Conservation (phyloP, 2,329 filamentous ascomycete species). For the Colletotrichum sp. region DNA sequence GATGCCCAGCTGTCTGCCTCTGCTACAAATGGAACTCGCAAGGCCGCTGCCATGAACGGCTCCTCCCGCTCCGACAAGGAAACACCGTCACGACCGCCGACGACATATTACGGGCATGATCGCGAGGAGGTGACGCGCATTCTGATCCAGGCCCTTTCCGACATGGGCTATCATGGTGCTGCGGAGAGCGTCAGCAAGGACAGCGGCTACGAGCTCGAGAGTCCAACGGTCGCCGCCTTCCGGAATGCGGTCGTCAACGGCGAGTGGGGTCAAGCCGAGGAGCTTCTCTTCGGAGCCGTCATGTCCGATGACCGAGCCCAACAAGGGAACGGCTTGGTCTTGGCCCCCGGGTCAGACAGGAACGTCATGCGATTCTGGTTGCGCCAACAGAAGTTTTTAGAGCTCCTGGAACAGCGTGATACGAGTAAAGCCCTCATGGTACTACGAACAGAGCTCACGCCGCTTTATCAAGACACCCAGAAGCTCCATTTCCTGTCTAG, state of each 20-base stretch:
- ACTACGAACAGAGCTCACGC: slow-evolving; percentile 86
- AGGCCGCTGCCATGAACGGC: slow-evolving; percentile 21
- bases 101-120: slow-evolving; percentile 80
- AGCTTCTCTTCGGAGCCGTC: slow-evolving; percentile 66
- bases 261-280: slow-evolving; percentile 85
- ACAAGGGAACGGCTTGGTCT: slow-evolving; percentile 66
- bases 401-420: slow-evolving; percentile 81
- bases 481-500: slow-evolving; percentile 86
- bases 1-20: slow-evolving; percentile 35
- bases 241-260: slow-evolving; percentile 80
- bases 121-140: slow-evolving; percentile 93
- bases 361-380: slow-evolving; percentile 87
- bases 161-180: slow-evolving; percentile 84
- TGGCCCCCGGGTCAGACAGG: slow-evolving; percentile 76
- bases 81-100: slow-evolving; percentile 30
- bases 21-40: slow-evolving; percentile 50
- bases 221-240: slow-evolving; percentile 84
- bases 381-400: slow-evolving; percentile 92
- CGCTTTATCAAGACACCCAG: slow-evolving; percentile 77
- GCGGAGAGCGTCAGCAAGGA: slow-evolving; percentile 77
- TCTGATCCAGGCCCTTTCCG: slow-evolving; percentile 86
- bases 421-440: slow-evolving; percentile 77
- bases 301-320: slow-evolving; percentile 36
- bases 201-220: slow-evolving; percentile 89
- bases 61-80: slow-evolving; percentile 28